A percentile compares a stretch with the other conserved stretches of the same genome.
These are phyloP conservation scores for Saccharum hybrid DNA, from an alignment of 202 grass and related monocot species.

Conservation along the genomic window DNA sequence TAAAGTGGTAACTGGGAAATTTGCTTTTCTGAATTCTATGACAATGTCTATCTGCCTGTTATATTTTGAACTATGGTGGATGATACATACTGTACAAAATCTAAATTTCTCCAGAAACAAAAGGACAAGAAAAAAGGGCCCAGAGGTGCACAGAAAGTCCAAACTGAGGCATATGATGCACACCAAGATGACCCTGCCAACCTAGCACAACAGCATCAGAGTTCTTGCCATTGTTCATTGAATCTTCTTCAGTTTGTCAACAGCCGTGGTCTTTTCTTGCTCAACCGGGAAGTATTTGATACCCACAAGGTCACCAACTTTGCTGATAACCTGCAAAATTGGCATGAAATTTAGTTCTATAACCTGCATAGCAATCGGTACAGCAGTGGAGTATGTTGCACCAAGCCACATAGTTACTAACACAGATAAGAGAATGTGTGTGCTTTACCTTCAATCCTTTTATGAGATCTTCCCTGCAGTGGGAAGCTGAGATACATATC, in stretches of 20 bases:
- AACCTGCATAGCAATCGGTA: constrained; percentile 6
- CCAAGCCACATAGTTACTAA: constrained; percentile 31
- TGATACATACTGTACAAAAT: constrained; percentile 61
- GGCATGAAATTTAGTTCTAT: constrained; percentile 27
- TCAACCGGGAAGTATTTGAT: constrained; percentile 96
- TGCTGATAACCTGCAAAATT: constrained; percentile 86
- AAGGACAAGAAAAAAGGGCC: constrained; percentile 30
- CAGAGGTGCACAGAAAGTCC: constrained; percentile 37
- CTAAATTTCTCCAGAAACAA: constrained; percentile 41
- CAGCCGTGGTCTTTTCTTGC: constrained; percentile 57
- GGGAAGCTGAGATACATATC: constrained; percentile 94
- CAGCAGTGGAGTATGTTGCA: background rate
- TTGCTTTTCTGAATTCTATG: constrained; percentile 34
- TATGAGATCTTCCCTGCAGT: constrained; percentile 84
- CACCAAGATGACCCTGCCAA: constrained; percentile 37
- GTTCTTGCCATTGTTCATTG: constrained; percentile 42
- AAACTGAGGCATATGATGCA: constrained; percentile 33
- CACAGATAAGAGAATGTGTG: constrained; percentile 8
- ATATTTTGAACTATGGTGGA: constrained; percentile 46
- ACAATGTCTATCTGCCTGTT: constrained; percentile 32
- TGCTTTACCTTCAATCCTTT: constrained; percentile 84
- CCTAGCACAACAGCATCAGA: constrained; percentile 43
- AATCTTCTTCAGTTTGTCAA: constrained; percentile 70
- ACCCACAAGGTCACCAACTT: constrained; percentile 92
- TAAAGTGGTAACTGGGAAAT: constrained; percentile 37